Evolutionary conservation across 2,329 filamentous ascomycete species (phyloP), one percentile per base, ranked within the genome.

Genomic region (Simplicillium sp.): DNA sequence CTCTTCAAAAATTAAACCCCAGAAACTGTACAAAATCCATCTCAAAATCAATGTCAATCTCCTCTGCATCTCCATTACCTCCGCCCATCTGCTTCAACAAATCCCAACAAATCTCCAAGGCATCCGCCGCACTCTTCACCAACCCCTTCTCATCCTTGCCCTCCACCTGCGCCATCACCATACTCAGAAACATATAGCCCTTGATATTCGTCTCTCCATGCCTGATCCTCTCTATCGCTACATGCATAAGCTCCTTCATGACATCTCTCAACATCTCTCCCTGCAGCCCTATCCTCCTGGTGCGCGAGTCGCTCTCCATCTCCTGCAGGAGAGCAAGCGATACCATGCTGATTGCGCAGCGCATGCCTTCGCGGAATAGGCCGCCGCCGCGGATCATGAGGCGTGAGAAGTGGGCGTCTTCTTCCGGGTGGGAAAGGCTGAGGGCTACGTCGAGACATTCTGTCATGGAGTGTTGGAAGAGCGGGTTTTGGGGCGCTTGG

Each of bases 381-480:
- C 66, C 66, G 2, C 65, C 65, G 3, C 60, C 57, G 4, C 57
- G 49, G 5, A 51, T 47, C 46, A 65, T 53, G 1, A 71, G 54
- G 1, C 54, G 55, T 1, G 53, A 43, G 47, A 66, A 71, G 29
- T 48, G 46, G 7, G 53, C 55, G 25, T 64, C 61, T 4, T 56
- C 57, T 36, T 60, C 57, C 2, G 59, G 60, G 3, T 55, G 57
- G 11, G 63, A 45, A 12, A 66, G 50, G 13, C 56, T 54, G 15
- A 66, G 51, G 13, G 64, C 60, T 2, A 59, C 51, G 29, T 76
- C 71, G 2, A 73, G 44, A 44, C 62, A 67, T 7, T 65, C 54
- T 44, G 68, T 72, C 29, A 64, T 60, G 0, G 70, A 75, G 54
- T 66, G 72, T 46, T 71, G 62, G 48, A 66, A 77, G 4, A 64